Conservation (phyloP, 2,329 filamentous ascomycete genomes). For the Diaporthe vexans region DNA sequence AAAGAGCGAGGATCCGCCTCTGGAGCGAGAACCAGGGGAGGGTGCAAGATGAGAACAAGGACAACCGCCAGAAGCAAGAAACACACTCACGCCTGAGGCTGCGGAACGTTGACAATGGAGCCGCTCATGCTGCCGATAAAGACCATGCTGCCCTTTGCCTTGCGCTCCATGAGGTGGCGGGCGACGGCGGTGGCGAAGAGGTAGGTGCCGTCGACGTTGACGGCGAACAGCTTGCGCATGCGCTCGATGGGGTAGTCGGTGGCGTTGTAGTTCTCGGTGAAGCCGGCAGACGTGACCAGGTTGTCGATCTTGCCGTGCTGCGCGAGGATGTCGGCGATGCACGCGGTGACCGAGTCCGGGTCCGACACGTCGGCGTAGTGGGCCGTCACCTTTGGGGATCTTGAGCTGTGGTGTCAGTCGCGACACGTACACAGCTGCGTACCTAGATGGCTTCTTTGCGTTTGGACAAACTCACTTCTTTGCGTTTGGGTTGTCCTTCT, state of each 20-base stretch:
- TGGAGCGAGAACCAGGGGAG: not conserved
- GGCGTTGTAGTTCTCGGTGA: constrained; percentile 96
- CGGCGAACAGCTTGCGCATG: constrained; percentile 92
- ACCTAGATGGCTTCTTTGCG: not conserved
- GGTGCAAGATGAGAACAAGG: not conserved
- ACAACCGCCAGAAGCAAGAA: not conserved
- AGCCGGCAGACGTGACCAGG: constrained; percentile 95
- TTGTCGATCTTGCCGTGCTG: constrained; percentile 88
- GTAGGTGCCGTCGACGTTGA: constrained; percentile 94
- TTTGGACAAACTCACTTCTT: constrained; percentile 65
- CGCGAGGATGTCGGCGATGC: constrained; percentile 77
- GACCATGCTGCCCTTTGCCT: constrained; percentile 86
- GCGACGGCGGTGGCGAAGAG: constrained; percentile 88
- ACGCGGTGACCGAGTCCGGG: constrained; percentile 81
- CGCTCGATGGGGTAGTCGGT: constrained; percentile 91
- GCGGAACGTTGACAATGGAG: constrained; percentile 92
- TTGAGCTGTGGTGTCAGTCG: constrained; percentile 49
- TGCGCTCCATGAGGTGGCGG: constrained; percentile 87
- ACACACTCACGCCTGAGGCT: constrained; percentile 80
- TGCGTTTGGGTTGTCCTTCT: constrained; percentile 82
- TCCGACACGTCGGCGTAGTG: constrained; percentile 91
- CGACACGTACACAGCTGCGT: too few species aligned
- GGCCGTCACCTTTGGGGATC: constrained; percentile 85
- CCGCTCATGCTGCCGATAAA: constrained; percentile 98
- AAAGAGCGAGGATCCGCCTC: not conserved